Conservation (phyloP, 1,284 basidiomycete species). For the Coniferiporia sulphurascens region DNA sequence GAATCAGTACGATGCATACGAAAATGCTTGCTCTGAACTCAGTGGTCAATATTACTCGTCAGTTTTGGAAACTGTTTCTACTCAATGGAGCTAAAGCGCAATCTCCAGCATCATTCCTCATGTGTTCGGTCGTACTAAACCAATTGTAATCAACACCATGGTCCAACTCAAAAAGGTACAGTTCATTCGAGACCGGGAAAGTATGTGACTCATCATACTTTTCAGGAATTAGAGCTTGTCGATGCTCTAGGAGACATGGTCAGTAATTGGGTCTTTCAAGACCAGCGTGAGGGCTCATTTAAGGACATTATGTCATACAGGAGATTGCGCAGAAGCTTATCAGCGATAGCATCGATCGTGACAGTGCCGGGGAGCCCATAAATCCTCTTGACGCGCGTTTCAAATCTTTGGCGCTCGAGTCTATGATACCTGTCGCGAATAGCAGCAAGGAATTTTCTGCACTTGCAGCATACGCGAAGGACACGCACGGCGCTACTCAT, state of each 20-base stretch:
- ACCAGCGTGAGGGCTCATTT: conserved; percentile 4
- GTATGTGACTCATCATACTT: background rate
- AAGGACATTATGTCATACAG: conserved; percentile 24
- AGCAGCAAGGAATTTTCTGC: conserved; percentile 44
- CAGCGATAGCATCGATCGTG: conserved; percentile 33
- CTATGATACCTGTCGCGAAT: conserved; percentile 46
- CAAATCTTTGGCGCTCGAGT: conserved; percentile 45
- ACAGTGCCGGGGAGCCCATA: conserved; percentile 42
- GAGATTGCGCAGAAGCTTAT: conserved; percentile 60
- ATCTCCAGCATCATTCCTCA: conserved; percentile 53
- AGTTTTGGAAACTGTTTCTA: conserved; percentile 19
- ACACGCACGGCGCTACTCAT: conserved; percentile 57
- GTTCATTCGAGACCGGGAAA: background rate
- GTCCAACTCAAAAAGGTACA: conserved; percentile 40
- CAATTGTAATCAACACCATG: conserved; percentile 40
- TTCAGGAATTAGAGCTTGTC: conserved; percentile 57
- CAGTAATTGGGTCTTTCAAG: conserved; percentile 7
- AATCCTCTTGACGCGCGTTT: conserved; percentile 59
- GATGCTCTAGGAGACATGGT: conserved; percentile 64
- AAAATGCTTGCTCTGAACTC: conserved; percentile 40
- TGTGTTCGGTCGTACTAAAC: conserved; percentile 50
- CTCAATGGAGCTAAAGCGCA: background rate
- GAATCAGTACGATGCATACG: conserved; percentile 33
- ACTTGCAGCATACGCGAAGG: conserved; percentile 45
- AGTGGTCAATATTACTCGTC: conserved; percentile 58